A percentile compares a stretch with the other conserved stretches of the same genome.
Evolutionary conservation across 768 basidiomycete genomes (phyloP).

Genomic region (Boletus pseudopeckii): DNA sequence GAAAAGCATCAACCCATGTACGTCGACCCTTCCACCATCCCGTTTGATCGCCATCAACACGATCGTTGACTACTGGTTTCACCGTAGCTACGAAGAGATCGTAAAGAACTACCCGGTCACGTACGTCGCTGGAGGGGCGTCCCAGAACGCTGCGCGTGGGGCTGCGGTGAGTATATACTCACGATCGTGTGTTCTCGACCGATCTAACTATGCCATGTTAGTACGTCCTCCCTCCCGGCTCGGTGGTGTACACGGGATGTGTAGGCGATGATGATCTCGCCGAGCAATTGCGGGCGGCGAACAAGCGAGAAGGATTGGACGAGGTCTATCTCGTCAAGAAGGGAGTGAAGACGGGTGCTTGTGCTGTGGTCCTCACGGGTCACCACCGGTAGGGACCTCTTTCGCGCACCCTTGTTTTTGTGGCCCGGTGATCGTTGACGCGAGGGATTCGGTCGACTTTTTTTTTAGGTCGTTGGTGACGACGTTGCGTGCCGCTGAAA

Average conservation of each 20-base stretch:
- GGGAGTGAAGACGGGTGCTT: conserved; percentile 90
- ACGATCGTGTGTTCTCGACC: neutral
- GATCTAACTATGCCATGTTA: conserved; percentile 27
- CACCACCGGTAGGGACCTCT: conserved; percentile 67
- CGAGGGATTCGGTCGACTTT: neutral
- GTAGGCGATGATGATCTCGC: conserved; percentile 94
- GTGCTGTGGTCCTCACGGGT: conserved; percentile 92
- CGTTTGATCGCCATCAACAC: neutral
- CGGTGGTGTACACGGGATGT: conserved; percentile 91
- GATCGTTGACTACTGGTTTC: neutral
- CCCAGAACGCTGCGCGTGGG: conserved; percentile 94
- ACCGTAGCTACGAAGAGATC: conserved; percentile 81
- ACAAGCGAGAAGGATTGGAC: conserved; percentile 86
- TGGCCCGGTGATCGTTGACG: neutral
- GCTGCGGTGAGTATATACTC: conserved; percentile 70
- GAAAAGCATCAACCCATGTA: conserved; percentile 87
- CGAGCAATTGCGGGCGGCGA: conserved; percentile 82
- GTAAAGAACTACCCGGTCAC: conserved; percentile 70
- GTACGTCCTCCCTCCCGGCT: conserved; percentile 86
- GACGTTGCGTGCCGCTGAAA: conserved; percentile 85
- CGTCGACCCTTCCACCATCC: neutral
- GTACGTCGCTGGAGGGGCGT: conserved; percentile 96
- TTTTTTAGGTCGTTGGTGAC: conserved; percentile 81
- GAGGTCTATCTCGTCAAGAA: conserved; percentile 87
- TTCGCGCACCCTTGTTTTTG: neutral